Evolutionary conservation across 2,329 filamentous ascomycete genomes (phyloP), one percentile per base, ranked within the genome.

Genomic region (Cercospora sojina): DNA sequence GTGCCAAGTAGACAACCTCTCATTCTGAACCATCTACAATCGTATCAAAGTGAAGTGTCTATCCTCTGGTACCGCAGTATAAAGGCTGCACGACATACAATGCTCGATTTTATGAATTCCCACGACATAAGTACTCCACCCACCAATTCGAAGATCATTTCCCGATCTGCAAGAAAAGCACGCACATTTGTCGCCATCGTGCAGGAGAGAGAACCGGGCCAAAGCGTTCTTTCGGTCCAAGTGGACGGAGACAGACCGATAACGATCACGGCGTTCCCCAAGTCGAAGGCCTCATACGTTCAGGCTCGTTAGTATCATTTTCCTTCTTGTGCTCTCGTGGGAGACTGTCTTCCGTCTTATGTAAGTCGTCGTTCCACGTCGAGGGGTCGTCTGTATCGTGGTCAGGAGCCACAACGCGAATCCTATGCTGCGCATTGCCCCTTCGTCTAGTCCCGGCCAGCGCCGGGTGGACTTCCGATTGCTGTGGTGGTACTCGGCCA

Each of bases 181-280:
- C 43, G 43, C 18, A 49, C 43, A 25, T 6, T 49, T 7, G 20
- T 49, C 43, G 43, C 43, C 43, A 49, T 49, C 18, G 43, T 49
- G 20, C 18, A 25, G 10, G 20, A 49, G 41, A 43, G n/a, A 20
- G 18, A 5, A 49, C 20, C 12, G 10, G 20, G 20, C 43, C 43
- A 49, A 49, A 49, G 43, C 43, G 43, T 49, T 49, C 9, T 12
- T 49, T 49, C 20, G 18, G 18, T 49, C 43, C 43, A 49, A 23
- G 43, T 49, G 18, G 43, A 25, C 18, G 43, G 12, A 23, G 9
- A 25, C 18, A 49, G 20, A 49, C 43, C 43, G 43, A 56, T 23
- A 27, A 29, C 51, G 29, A 27, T 62, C 59, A 62, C 29, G 60
- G 60, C 31, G 47, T 62, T 18, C 60, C 29, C 41, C 43, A 62